phyloP scores from a whole-genome alignment of 2,329 filamentous ascomycete species.

The Fusarium transvaalense region DNA sequence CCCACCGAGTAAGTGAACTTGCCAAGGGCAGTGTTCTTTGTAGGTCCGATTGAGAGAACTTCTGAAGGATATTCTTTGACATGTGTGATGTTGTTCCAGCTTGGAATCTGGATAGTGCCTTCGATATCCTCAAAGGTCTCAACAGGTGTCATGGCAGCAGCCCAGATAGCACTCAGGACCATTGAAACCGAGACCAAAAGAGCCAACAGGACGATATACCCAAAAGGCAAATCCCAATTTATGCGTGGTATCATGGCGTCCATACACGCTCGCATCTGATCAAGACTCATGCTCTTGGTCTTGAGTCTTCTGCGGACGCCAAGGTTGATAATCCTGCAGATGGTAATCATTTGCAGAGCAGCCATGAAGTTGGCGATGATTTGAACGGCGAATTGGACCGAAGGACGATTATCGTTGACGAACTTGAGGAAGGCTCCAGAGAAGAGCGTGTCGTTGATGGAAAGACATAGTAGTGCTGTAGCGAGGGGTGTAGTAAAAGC shows the following conservation, averaged over 20 bases:
- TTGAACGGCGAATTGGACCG: conserved; percentile 16
- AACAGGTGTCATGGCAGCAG: conserved; percentile 44
- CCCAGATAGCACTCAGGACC: conserved; percentile 39
- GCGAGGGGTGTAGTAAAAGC: conserved; percentile 15
- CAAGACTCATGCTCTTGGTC: conserved; percentile 22
- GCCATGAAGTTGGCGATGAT: conserved; percentile 20
- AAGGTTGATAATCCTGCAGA: conserved; percentile 22
- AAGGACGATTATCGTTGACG: neutral
- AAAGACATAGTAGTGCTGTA: conserved; percentile 18
- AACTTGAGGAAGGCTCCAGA: conserved; percentile 8
- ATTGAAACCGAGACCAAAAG: conserved; percentile 22
- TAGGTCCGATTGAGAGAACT: conserved; percentile 29
- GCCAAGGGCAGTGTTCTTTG: conserved; percentile 31
- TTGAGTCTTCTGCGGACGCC: conserved; percentile 18
- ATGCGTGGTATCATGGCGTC: conserved; percentile 21
- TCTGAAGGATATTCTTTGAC: conserved; percentile 46
- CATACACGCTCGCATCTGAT: conserved; percentile 23
- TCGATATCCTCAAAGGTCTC: conserved; percentile 5
- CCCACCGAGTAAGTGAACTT: conserved; percentile 47
- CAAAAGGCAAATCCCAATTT: conserved; percentile 26
- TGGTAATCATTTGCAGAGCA: neutral
- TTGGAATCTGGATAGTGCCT: conserved; percentile 41
- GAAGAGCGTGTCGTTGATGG: conserved; percentile 7
- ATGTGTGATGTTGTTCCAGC: conserved; percentile 34
- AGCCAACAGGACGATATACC: neutral